phyloP scores from a whole-genome alignment of 495 filamentous ascomycete species.

The Penicillium silybi region DNA sequence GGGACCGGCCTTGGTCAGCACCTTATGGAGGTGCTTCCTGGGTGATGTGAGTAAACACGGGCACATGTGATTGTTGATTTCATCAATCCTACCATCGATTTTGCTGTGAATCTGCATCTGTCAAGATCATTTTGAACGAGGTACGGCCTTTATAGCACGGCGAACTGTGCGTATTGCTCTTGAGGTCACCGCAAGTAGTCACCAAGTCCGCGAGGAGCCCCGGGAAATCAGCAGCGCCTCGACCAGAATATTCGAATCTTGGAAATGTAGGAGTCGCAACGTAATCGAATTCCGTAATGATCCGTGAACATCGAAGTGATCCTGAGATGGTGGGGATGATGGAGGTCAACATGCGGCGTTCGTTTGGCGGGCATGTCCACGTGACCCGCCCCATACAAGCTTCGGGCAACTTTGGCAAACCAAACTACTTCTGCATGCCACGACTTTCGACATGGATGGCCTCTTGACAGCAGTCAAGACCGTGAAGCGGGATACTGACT shows the following conservation, averaged over 20 bases:
- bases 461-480: conserved; percentile 42
- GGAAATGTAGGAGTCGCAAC: neutral
- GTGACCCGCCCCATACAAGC: conserved; percentile 33
- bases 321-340: conserved; percentile 12
- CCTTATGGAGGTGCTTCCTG: conserved; percentile 77
- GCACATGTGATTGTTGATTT: neutral
- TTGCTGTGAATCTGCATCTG: conserved; percentile 18
- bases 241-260: neutral
- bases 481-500: conserved; percentile 21
- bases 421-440: neutral
- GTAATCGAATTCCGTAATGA: neutral
- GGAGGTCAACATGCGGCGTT: conserved; percentile 13
- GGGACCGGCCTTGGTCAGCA: conserved; percentile 71
- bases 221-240: neutral
- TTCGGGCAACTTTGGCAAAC: conserved; percentile 14
- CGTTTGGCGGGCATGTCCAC: conserved; percentile 20
- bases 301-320: neutral
- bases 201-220: neutral
- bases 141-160: neutral
- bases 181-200: neutral
- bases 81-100: conserved; percentile 10
- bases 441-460: conserved; percentile 34
- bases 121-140: conserved; percentile 12
- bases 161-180: neutral
- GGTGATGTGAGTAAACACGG: conserved; percentile 15